phyloP scores from a whole-genome alignment of 2,329 filamentous ascomycete species.

The Exophiala lecanii-corni region DNA sequence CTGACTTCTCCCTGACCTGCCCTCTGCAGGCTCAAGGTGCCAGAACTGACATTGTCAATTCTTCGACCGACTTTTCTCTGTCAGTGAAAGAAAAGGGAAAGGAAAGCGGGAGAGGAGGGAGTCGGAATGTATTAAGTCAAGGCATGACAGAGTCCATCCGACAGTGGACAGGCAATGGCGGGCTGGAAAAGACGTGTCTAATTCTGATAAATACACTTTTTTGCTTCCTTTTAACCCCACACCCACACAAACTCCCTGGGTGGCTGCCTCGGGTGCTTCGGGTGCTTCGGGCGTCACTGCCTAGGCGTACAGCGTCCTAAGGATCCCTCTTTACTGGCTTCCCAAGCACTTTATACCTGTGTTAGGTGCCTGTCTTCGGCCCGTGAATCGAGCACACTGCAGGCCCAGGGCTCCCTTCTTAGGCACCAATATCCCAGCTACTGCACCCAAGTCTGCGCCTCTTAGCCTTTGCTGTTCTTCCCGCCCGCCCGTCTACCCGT shows the following conservation, averaged over 20 bases:
- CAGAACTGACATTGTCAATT: conserved; percentile 16
- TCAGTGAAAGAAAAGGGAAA: conserved; percentile 9
- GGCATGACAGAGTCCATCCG: too few species aligned
- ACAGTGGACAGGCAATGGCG: too few species aligned
- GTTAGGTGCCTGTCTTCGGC: too few species aligned
- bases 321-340: too few species aligned
- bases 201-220: conserved; percentile 18
- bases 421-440: too few species aligned
- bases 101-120: conserved; percentile 4
- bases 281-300: too few species aligned
- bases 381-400: too few species aligned
- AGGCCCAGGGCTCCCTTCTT: background rate
- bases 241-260: background rate
- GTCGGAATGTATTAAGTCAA: background rate
- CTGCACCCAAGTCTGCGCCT: conserved; percentile 14
- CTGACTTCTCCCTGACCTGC: conserved; percentile 19
- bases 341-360: too few species aligned
- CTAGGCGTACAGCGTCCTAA: too few species aligned
- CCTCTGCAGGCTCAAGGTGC: conserved; percentile 23
- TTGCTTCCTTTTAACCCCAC: conserved; percentile 2
- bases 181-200: conserved; percentile 3
- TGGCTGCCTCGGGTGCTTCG: background rate
- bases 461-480: background rate
- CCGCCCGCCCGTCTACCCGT: background rate
- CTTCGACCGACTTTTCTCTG: background rate